Percentiles rank a stretch among this genome's conserved stretches.
Evolutionary conservation across 2,329 filamentous ascomycete species (phyloP).

Genomic region (Pyrenochaeta sp.): DNA sequence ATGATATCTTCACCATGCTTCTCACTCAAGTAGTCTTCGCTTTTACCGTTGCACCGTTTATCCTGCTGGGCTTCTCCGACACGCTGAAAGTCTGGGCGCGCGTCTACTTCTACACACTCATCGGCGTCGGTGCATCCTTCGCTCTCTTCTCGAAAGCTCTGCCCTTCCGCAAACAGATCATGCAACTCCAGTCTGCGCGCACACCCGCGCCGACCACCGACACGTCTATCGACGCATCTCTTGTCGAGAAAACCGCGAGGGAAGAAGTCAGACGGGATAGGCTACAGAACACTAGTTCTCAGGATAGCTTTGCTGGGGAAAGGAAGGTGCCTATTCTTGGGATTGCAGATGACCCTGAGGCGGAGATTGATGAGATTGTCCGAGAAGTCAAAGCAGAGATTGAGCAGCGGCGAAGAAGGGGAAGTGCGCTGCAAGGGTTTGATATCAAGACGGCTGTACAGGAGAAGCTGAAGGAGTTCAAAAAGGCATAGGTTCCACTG

Average conservation of each 20-base stretch:
- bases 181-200: conserved; percentile 42
- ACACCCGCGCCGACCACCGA: conserved; percentile 23
- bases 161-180: conserved; percentile 62
- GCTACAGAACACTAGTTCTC: conserved; percentile 62
- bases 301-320: conserved; percentile 58
- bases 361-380: conserved; percentile 80
- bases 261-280: conserved; percentile 46
- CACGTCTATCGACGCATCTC: conserved; percentile 30
- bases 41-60: conserved; percentile 84
- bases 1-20: conserved; percentile 80
- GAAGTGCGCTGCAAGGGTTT: conserved; percentile 47
- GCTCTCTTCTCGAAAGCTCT: conserved; percentile 82
- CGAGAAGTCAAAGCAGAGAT: conserved; percentile 78
- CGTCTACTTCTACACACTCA: conserved; percentile 86
- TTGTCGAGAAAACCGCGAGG: conserved; percentile 42
- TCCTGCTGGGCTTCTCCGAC: conserved; percentile 76
- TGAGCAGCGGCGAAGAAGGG: conserved; percentile 63
- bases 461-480: conserved; percentile 47
- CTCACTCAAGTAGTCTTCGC: conserved; percentile 83
- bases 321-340: conserved; percentile 73
- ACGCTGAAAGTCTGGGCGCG: conserved; percentile 81
- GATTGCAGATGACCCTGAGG: conserved; percentile 77
- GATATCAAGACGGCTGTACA: conserved; percentile 49
- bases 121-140: conserved; percentile 71
- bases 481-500: conserved; percentile 17